Conservation (phyloP, 1,284 basidiomycete species). For the Ustilago loliicola region DNA sequence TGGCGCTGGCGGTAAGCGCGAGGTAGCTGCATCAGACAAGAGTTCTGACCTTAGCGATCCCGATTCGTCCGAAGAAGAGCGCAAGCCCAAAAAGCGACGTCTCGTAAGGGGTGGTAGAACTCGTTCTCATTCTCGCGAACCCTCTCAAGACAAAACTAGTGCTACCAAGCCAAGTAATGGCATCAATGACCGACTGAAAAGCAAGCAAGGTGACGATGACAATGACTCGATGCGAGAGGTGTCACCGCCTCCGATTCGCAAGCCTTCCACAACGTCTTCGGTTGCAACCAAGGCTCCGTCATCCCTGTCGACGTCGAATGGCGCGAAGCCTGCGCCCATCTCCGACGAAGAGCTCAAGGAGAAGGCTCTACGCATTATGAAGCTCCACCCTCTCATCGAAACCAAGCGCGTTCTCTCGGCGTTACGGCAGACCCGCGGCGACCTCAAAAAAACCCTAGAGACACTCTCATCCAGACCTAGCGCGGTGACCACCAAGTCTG, state of each 20-base stretch:
- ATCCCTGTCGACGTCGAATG: slow-evolving; percentile 7
- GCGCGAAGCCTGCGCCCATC: slow-evolving; percentile 9
- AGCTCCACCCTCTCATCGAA: slow-evolving; percentile 23
- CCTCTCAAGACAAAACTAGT: slow-evolving; percentile 10
- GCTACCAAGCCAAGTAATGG: not conserved
- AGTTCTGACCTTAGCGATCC: slow-evolving; percentile 47
- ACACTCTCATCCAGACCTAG: slow-evolving; percentile 25
- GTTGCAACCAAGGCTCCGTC: not conserved
- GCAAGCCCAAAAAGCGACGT: slow-evolving; percentile 44
- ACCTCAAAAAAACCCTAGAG: slow-evolving; percentile 20
- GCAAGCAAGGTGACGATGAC: slow-evolving; percentile 13
- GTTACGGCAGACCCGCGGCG: slow-evolving; percentile 37
- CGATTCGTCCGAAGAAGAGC: slow-evolving; percentile 32
- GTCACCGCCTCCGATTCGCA: slow-evolving; percentile 14
- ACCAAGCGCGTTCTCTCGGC: slow-evolving; percentile 29
- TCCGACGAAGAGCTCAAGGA: slow-evolving; percentile 27
- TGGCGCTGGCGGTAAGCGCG: slow-evolving; percentile 14
- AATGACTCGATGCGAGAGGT: slow-evolving; percentile 21
- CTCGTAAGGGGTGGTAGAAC: slow-evolving; percentile 35
- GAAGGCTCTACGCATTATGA: slow-evolving; percentile 35
- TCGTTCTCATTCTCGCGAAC: slow-evolving; percentile 22
- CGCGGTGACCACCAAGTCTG: slow-evolving; percentile 39
- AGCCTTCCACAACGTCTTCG: slow-evolving; percentile 8
- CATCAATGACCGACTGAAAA: not conserved
- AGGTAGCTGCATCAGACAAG: slow-evolving; percentile 28